phyloP scores from a whole-genome alignment of 805 yeast species.

The Kluyveromyces starmeri region DNA sequence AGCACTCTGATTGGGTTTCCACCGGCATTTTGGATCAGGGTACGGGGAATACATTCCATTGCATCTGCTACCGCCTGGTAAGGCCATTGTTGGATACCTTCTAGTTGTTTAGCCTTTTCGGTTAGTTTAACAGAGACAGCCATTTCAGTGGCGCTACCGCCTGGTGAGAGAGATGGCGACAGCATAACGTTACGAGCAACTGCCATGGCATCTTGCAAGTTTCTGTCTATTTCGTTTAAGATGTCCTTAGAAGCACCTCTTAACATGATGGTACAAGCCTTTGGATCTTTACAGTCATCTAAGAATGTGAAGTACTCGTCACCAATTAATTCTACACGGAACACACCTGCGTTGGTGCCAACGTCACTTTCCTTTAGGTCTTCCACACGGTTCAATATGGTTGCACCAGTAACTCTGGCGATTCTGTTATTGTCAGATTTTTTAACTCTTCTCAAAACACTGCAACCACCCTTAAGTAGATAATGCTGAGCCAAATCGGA shows the following conservation, averaged over 20 bases:
- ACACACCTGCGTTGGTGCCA: constrained; percentile 82
- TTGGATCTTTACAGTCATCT: constrained; percentile 72
- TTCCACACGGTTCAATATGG: constrained; percentile 91
- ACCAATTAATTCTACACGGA: constrained; percentile 91
- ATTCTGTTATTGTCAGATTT: constrained; percentile 95
- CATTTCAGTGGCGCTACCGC: constrained; percentile 99
- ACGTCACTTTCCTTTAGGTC: constrained; percentile 86
- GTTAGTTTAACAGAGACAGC: constrained; percentile 84
- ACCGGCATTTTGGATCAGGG: constrained; percentile 95
- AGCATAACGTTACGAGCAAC: constrained; percentile 91
- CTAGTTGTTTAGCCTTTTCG: constrained; percentile 84
- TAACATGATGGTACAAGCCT: constrained; percentile 86
- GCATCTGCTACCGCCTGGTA: constrained; percentile 99
- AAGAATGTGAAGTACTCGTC: constrained; percentile 92
- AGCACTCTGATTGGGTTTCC: constrained; percentile 88
- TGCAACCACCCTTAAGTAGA: constrained; percentile 83
- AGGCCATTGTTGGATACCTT: constrained; percentile 97
- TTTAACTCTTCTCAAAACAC: constrained; percentile 88
- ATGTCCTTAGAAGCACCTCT: constrained; percentile 98
- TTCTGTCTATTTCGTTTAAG: constrained; percentile 91
- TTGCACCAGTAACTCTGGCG: constrained; percentile 95
- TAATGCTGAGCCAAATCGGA: constrained; percentile 97
- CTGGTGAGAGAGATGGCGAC: constrained; percentile 92
- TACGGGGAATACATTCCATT: constrained; percentile 96
- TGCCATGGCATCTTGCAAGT: constrained; percentile 97